Base-by-base conservation (phyloP, 2,329 filamentous ascomycete species). In the Pseudocercospora eumusae region DNA sequence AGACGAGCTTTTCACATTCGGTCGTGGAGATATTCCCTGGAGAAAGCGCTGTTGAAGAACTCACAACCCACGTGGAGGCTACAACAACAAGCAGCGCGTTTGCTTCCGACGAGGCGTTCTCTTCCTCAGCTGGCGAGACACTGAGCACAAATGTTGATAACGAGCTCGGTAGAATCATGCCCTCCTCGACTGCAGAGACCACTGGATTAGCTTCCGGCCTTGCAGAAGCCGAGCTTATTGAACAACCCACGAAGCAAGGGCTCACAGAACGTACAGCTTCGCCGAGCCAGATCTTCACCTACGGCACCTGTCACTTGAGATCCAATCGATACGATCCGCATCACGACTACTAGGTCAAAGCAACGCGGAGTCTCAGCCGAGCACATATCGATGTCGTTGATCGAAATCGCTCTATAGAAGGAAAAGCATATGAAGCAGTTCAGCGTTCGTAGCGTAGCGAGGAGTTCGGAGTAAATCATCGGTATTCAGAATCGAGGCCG, bases 391-490 rank as follows among this genome's bases (percentile, higher is more conserved):
- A 33, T 15, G 13, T 42, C n/a, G 25, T 50, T 23, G 27, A 18
- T 40, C 47, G 45, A 18, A 28, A 15, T 20, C 20, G 25, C 20
- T 5, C 21, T 4, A 54, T 36, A 42, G 40, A 25, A 53, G 31
- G 27, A 15, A 27, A 11, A 36, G 18, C 33, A 27, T 33, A 62
- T 47, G 27, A 56, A 28, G 40, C 2, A 61, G 25, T 40, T 21
- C 45, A 58, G 60, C 56, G 60, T 62, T 59, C 28, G 50, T 59
- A 62, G 60, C 52, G 56, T 59, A 62, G 60, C 60, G 36, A 59
- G 60, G 56, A 23, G 60, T 62, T 56, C 13, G 23, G 60, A 56
- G 36, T 40, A 7, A 4, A n/a, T n/a, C 4, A 40, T 40, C 36
- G 13, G 4, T 18, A 40, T n/a, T 40, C 15, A 40, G 36, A 40